Percentiles rank a stretch among this genome's conserved stretches.
phyloP scores from a whole-genome alignment of 2,329 filamentous ascomycete genomes.

The Hymenoscyphus salicellus region DNA sequence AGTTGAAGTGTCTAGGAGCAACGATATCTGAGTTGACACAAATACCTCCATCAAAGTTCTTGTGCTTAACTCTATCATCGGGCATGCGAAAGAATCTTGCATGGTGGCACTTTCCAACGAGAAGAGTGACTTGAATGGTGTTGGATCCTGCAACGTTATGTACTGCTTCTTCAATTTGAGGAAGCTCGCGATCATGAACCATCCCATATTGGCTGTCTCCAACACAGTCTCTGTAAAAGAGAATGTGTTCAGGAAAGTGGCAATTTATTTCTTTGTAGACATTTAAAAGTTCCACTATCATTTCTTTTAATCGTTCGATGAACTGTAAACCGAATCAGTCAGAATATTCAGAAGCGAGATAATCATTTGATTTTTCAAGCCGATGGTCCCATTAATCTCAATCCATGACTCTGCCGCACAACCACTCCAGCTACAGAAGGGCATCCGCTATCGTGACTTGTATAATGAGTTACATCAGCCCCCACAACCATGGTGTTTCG shows the following conservation, averaged over 20 bases:
- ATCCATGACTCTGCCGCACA: slow-evolving; percentile 48
- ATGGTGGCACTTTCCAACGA: background rate
- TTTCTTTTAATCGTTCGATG: slow-evolving; percentile 38
- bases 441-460: slow-evolving; percentile 48
- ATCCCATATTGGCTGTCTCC: slow-evolving; percentile 35
- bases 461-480: slow-evolving; percentile 80
- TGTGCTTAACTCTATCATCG: background rate
- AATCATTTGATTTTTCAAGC: slow-evolving; percentile 52
- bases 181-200: slow-evolving; percentile 33
- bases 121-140: background rate
- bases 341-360: slow-evolving; percentile 65
- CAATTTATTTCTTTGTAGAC: background rate
- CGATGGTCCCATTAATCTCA: no score
- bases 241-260: slow-evolving; percentile 12
- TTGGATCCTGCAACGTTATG: background rate
- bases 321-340: slow-evolving; percentile 9
- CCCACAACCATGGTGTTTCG: slow-evolving; percentile 78
- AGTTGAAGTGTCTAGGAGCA: background rate
- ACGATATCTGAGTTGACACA: background rate
- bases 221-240: slow-evolving; percentile 37
- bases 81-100: background rate
- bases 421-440: slow-evolving; percentile 79
- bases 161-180: slow-evolving; percentile 26
- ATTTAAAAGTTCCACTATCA: slow-evolving; percentile 17
- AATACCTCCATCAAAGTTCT: background rate